Base-by-base conservation (phyloP, 495 filamentous ascomycete genomes). In the Penicillium argentinense region DNA sequence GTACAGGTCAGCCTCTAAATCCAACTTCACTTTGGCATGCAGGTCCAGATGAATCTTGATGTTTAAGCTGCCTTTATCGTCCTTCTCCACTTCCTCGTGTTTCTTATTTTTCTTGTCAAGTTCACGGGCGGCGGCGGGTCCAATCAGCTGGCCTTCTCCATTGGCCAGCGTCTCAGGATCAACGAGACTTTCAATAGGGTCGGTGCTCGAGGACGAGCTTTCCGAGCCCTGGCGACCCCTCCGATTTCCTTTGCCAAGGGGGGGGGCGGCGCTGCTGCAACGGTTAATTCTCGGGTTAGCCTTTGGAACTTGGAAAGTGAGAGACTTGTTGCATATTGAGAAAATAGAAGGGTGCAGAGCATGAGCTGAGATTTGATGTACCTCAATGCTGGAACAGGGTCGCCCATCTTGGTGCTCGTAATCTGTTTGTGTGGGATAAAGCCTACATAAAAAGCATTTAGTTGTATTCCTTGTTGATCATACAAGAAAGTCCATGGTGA, bases 1-100 rank as follows among this genome's bases (percentile, higher is more conserved):
- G 39, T 52, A 45, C 16, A 52, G 17, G 14, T 45, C 41, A 13
- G 49, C 49, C 26, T 52, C 41, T 19, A 52, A 39, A 12, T 45
- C 42, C 34, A 52, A 18, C 36, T 28, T 40, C 6, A 52, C 37
- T 19, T 52, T 45, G 14, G 49, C 49, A 23, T 45, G 49, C 19
- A 52, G 39, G 21, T 52, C 42, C 41, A 52, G 24, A 12, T 52
- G 36, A 23, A 52, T 52, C 18, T 34, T 38, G 25, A 52, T 45
- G 21, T 52, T 45, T 5, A 52, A 12, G 11, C 42, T 46, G 16
- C 28, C 28, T 9, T 44, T 33, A 24, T 44, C 41, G 12, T 44
- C n/a, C n/a, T n/a, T n/a, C n/a, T n/a, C n/a, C n/a, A n/a, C 18
- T 4, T 40, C 38, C 12, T 42, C 25, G 12, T 52, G 25, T 30